Base-by-base conservation (phyloP, 2,329 filamentous ascomycete genomes). In the Trichoderma cornu-damae region DNA sequence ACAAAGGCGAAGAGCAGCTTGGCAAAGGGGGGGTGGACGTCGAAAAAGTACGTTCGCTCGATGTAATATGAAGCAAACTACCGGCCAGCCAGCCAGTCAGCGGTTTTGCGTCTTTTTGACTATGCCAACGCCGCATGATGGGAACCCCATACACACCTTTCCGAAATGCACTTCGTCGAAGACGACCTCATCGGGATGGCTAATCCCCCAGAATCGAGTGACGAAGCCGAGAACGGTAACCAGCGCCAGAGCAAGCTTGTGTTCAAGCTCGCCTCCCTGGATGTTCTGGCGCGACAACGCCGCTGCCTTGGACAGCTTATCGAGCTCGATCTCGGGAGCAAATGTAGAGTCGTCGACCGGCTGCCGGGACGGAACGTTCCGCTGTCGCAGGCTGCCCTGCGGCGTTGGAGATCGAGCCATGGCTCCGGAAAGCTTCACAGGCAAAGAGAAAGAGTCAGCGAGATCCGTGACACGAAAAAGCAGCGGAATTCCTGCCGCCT, bases 161-260 rank as follows among this genome's bases (percentile, higher is more conserved):
- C 94, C 94, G 73, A 99, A 99, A 76, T 99, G 94, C 58, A 99
- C 94, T 75, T 99, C 94, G 70, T 99, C 94, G 69, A 99, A 99
- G 49, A 99, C 94, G 57, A 99, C 94, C 77, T 97, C 89, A 69
- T 96, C 87, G 14, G 94, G 94, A 74, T 96, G 92, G 71, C 82
- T 90, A 71, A 99, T 96, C 61, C 91, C 92, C 84, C 89, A 97
- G 79, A 99, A 99, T 61, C 94, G 83, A 47, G 94, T 97, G 61
- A 91, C 69, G 69, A 99, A 97, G 49, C 90, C 93, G 63, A 96
- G 76, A 26, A 84, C 67, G 2, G 93, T 97, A 69, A 96, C 86
- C 64, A 96, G 70, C 30, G 75, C 73, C 59, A 96, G 81, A 61
- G 85, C 89, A 63, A 94, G 73, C 79, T 88, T 86, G 79, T 96